A percentile compares a stretch with the other conserved stretches of the same genome.
Conservation (phyloP, 441 rosid genomes). For the Populus hybrid region DNA sequence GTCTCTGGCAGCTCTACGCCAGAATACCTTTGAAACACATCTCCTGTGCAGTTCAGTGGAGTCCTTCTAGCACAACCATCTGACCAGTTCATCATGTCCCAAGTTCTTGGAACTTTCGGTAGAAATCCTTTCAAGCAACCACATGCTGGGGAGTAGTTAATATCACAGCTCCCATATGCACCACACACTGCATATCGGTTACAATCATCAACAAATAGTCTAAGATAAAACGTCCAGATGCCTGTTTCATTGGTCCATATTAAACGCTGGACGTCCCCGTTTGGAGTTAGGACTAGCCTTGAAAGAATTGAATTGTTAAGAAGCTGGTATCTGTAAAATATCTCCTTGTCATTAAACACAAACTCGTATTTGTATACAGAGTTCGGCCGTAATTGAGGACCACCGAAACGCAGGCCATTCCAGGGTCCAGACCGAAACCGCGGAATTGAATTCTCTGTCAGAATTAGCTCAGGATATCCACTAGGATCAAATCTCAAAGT, state of each 20-base stretch:
- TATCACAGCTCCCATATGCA: not conserved
- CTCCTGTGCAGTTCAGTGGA: conserved; percentile 33
- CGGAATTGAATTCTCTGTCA: not conserved
- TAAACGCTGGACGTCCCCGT: not conserved
- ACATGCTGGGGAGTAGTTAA: not conserved
- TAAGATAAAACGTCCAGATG: not conserved
- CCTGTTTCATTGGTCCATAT: not conserved
- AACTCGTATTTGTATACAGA: not conserved
- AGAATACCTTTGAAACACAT: conserved; percentile 16
- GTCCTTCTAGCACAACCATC: not conserved
- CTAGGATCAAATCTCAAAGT: too few species aligned
- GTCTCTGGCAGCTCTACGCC: not conserved
- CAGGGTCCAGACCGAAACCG: conserved; percentile 7
- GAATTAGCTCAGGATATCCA: too few species aligned
- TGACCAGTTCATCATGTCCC: not conserved
- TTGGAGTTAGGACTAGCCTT: conserved; percentile 7
- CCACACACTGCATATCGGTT: conserved; percentile 8
- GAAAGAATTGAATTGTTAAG: not conserved
- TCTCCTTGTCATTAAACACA: not conserved
- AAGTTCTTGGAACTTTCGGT: not conserved
- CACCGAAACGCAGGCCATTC: conserved; percentile 9
- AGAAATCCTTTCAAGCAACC: not conserved
- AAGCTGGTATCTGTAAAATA: not conserved
- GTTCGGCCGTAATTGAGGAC: not conserved
- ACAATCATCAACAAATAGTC: not conserved